Percentiles rank a stretch among this genome's conserved stretches.
These are phyloP conservation scores for Acanthamoeba triangularis DNA, from an alignment of 208 protist species.

Conservation along the genomic window DNA sequence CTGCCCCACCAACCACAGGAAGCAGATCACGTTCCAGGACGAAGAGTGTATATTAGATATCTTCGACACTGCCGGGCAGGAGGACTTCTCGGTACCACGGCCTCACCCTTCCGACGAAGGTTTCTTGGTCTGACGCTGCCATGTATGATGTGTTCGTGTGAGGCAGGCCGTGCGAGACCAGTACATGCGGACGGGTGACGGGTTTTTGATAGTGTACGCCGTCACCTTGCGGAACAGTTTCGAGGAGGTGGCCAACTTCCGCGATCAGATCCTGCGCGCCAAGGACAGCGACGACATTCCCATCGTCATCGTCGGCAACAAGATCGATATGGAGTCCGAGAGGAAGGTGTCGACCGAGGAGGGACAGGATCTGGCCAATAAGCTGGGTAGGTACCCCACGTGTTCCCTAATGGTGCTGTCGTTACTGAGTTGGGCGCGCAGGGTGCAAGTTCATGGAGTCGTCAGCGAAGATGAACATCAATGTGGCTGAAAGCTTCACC, in stretches of 20 bases:
- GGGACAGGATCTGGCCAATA: conserved; percentile 78
- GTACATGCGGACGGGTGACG: conserved; percentile 80
- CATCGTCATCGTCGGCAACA: conserved; percentile 91
- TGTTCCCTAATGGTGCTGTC: too few relatives aligned
- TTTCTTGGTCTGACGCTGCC: neutral
- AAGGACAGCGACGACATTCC: conserved; percentile 87
- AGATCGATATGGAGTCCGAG: conserved; percentile 89
- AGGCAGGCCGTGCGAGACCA: conserved; percentile 48
- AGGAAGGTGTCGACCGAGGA: conserved; percentile 84
- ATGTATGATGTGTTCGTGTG: neutral
- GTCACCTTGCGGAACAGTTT: conserved; percentile 89
- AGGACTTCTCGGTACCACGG: conserved; percentile 23
- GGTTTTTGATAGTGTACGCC: conserved; percentile 90
- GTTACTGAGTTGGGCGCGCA: neutral
- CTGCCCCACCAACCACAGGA: neutral
- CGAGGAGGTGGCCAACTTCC: conserved; percentile 89
- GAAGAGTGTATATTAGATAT: conserved; percentile 58
- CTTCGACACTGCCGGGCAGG: conserved; percentile 45
- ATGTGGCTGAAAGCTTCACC: conserved; percentile 73
- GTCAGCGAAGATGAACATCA: conserved; percentile 77
- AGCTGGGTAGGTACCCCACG: neutral
- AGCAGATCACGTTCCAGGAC: neutral
- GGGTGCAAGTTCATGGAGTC: conserved; percentile 78
- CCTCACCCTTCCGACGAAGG: too few relatives aligned
- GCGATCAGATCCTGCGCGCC: conserved; percentile 91